Evolutionary conservation across 495 filamentous ascomycete species (phyloP).

Genomic region (Entonaema liquescens): DNA sequence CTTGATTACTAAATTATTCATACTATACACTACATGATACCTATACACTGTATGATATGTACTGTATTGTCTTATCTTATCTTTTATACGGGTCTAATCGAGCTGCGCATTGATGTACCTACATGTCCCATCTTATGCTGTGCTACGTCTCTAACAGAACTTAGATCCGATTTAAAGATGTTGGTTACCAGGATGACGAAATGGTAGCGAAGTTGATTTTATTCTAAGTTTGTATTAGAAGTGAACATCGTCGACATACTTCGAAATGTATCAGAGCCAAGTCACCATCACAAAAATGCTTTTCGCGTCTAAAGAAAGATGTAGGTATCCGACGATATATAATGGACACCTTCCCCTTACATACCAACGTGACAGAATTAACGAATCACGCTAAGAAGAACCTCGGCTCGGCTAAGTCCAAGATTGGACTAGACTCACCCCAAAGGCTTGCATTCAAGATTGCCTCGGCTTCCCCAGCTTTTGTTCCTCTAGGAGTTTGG

Average conservation of each 20-base stretch:
- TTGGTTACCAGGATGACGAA: too few species aligned
- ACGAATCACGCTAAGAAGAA: neutral
- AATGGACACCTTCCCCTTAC: too few species aligned
- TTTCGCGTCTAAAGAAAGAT: too few species aligned
- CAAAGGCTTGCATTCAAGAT: neutral
- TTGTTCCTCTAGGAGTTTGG: neutral
- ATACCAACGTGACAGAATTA: neutral
- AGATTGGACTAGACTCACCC: neutral
- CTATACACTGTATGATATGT: neutral
- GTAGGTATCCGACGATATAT: too few species aligned
- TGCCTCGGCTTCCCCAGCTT: slow-evolving; percentile 40
- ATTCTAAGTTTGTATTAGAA: too few species aligned
- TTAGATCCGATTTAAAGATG: too few species aligned
- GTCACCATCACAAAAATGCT: too few species aligned
- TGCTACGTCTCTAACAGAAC: neutral
- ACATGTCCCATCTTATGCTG: neutral
- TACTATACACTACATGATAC: neutral
- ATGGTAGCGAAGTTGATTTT: too few species aligned
- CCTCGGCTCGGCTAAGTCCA: slow-evolving; percentile 25
- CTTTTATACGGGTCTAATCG: neutral
- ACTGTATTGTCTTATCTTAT: neutral
- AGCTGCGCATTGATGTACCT: neutral
- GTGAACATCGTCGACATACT: too few species aligned
- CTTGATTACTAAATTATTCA: neutral
- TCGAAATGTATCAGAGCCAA: too few species aligned